Base-by-base conservation (phyloP, 2,329 filamentous ascomycete species). In the Phaeosphaeriaceae sp. region DNA sequence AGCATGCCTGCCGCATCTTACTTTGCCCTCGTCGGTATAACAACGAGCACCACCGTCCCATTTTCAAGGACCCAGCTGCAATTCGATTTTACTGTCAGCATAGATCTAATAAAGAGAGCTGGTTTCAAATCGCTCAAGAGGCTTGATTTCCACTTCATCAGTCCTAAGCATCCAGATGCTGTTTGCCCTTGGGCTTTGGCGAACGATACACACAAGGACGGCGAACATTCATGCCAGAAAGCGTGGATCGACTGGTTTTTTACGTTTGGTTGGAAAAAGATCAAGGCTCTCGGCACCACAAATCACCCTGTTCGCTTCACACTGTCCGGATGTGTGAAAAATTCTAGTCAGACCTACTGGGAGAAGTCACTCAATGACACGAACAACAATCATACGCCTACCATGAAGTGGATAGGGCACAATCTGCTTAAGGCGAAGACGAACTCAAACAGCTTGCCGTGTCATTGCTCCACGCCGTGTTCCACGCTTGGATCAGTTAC, bases 81-180 rank as follows among this genome's bases (percentile, higher is more conserved):
- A 26, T 49, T 8, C 15, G n/a, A 3, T 8, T 54, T 2, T 16
- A 12, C 2, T 16, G 16, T 1, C 26, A 56, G 3, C 33, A 17
- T 11, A 18, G 6, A 1, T 50, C 54, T 2, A 2, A n/a, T 0
- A 35, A 26, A 8, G 23, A 26, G 11, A 26, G 11, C 23, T 7
- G 7, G 2, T 26, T 26, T 26, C 4, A 6, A 3, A 26, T 26
- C 42, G 7, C 46, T 61, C 8, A 30, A 40, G 16, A 34, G 39
- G 1, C 43, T 63, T 8, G 57, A 63, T 9, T 50, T 63, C n/a
- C 50, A 55, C 18, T 63, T 63, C 49, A 51, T 63, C n/a, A 52
- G 55, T 15, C 48, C 55, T 2, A 52, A 59, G 8, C 60, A 63
- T 35, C 26, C 11, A 7, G 23, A 43, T 9, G 57, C 57, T 1